phyloP scores from a whole-genome alignment of 2,329 filamentous ascomycete species.

The Xylaria sp. region DNA sequence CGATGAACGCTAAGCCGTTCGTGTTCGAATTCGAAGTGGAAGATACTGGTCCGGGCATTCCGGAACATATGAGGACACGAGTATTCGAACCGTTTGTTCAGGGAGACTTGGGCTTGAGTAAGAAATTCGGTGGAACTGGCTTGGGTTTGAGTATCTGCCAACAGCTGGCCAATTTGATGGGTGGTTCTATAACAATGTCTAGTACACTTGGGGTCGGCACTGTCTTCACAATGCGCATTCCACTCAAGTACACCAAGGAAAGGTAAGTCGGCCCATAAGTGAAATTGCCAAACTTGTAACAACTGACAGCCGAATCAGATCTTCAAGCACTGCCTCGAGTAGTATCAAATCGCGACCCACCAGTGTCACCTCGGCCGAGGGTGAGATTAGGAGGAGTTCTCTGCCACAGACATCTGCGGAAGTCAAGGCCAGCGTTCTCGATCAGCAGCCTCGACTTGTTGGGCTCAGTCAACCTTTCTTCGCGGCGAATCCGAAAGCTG shows the following conservation, averaged over 20 bases:
- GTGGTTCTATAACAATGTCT: conserved; percentile 76
- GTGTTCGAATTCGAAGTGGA: conserved; percentile 89
- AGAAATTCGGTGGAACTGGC: conserved; percentile 90
- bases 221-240: conserved; percentile 84
- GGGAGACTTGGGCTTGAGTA: conserved; percentile 88
- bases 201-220: conserved; percentile 81
- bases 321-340: conserved; percentile 66
- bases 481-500: conserved; percentile 55
- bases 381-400: conserved; percentile 52
- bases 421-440: conserved; percentile 61
- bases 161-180: conserved; percentile 86
- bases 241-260: conserved; percentile 79
- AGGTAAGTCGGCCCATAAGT: conserved; percentile 57
- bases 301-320: conserved; percentile 48
- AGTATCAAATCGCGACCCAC: conserved; percentile 62
- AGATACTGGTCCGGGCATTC: conserved; percentile 89
- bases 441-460: conserved; percentile 80
- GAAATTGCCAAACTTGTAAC: background rate
- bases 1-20: conserved; percentile 71
- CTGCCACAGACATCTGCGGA: conserved; percentile 47
- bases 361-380: conserved; percentile 59
- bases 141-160: conserved; percentile 89
- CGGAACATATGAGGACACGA: conserved; percentile 78
- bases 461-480: conserved; percentile 89
- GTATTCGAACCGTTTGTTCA: conserved; percentile 97